Conservation (phyloP, 768 basidiomycete species). For the Naematelia aurantialba region DNA sequence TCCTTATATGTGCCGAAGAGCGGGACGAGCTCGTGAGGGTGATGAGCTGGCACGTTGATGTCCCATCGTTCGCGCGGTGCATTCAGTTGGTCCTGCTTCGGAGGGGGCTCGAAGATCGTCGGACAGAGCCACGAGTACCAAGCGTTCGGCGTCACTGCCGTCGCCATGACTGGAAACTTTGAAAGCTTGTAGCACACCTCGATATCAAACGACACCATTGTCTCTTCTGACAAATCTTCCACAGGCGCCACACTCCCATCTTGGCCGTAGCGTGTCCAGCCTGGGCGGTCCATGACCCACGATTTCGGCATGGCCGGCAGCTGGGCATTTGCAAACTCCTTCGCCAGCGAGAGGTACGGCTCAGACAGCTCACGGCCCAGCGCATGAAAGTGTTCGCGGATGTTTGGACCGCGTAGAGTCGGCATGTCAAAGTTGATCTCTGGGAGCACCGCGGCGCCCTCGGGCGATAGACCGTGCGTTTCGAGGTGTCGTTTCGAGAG, state of each 20-base stretch:
- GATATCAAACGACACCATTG: slow-evolving; percentile 81
- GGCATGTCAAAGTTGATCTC: slow-evolving; percentile 79
- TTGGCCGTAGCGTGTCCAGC: slow-evolving; percentile 83
- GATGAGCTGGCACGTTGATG: slow-evolving; percentile 12
- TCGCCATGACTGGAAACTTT: slow-evolving; percentile 76
- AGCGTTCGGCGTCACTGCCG: slow-evolving; percentile 71
- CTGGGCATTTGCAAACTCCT: slow-evolving; percentile 56
- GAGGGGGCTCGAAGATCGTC: slow-evolving; percentile 34
- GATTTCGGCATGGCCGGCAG: slow-evolving; percentile 63
- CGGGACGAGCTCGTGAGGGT: slow-evolving; percentile 44
- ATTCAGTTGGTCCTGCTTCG: not conserved
- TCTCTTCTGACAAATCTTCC: slow-evolving; percentile 58
- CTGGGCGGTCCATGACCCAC: slow-evolving; percentile 59
- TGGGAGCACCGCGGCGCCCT: slow-evolving; percentile 74
- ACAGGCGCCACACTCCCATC: slow-evolving; percentile 78
- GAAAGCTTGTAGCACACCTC: slow-evolving; percentile 80
- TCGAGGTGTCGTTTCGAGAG: slow-evolving; percentile 76
- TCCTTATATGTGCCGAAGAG: slow-evolving; percentile 19
- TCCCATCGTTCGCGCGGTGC: slow-evolving; percentile 25
- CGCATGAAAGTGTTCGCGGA: slow-evolving; percentile 83
- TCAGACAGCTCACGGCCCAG: slow-evolving; percentile 67
- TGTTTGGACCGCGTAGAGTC: slow-evolving; percentile 69
- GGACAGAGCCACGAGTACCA: slow-evolving; percentile 99
- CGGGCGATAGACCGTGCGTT: slow-evolving; percentile 75
- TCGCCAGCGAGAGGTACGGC: slow-evolving; percentile 72